Conservation (phyloP, 192 early-diverging fungal genomes). For the Coemansia sp. region DNA sequence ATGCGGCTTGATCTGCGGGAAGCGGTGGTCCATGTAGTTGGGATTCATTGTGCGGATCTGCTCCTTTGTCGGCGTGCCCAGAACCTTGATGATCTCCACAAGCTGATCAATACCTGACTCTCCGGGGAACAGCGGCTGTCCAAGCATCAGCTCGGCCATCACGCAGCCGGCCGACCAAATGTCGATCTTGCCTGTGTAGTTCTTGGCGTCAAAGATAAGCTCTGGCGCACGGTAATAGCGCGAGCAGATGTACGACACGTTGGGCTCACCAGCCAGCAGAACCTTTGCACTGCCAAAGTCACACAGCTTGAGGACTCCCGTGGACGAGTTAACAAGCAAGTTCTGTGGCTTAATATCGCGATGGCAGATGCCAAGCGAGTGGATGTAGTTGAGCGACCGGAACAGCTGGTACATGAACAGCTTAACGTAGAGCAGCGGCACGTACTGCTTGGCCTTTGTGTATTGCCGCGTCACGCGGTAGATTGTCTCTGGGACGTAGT, state of each 20-base stretch:
- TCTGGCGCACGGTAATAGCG: slow-evolving; percentile 97
- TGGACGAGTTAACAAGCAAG: slow-evolving; percentile 84
- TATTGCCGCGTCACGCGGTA: slow-evolving; percentile 91
- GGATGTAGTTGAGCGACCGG: slow-evolving; percentile 95
- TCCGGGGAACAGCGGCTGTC: slow-evolving; percentile 92
- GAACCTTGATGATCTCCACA: slow-evolving; percentile 99
- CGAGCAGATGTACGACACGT: slow-evolving; percentile 98
- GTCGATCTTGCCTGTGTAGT: slow-evolving; percentile 88
- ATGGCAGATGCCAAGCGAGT: slow-evolving; percentile 96
- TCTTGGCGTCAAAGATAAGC: slow-evolving; percentile 94
- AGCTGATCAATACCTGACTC: slow-evolving; percentile 98
- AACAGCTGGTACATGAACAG: slow-evolving; percentile 99
- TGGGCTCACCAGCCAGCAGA: slow-evolving; percentile 91
- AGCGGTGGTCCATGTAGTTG: slow-evolving; percentile 98
- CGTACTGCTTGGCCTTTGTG: slow-evolving; percentile 87
- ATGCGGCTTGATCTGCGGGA: slow-evolving; percentile 95
- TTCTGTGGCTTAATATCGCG: slow-evolving; percentile 99
- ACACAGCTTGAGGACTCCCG: slow-evolving; percentile 94
- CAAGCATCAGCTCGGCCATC: slow-evolving; percentile 93
- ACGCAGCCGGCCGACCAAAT: slow-evolving; percentile 97
- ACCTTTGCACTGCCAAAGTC: slow-evolving; percentile 99
- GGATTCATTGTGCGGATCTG: slow-evolving; percentile 98
- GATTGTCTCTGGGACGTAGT: slow-evolving; percentile 96
- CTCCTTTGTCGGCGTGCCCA: slow-evolving; percentile 94
- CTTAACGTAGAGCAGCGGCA: slow-evolving; percentile 95